Evolutionary conservation across 2,329 filamentous ascomycete species (phyloP).

Genomic region (Exserohilum rostratum): DNA sequence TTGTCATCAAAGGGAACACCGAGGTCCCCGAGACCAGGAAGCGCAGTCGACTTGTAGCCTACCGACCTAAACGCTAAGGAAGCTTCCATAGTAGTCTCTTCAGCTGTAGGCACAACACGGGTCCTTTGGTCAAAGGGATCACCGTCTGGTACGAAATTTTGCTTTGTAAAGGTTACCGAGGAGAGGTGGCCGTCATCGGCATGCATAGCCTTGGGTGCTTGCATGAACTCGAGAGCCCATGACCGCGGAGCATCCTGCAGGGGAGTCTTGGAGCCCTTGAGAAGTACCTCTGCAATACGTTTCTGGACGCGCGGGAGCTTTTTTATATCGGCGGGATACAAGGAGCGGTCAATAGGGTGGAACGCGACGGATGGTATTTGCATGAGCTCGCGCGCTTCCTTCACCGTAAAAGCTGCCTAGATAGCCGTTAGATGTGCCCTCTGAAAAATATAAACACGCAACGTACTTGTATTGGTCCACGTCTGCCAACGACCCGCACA

Average conservation of each 20-base stretch:
- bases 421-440: background rate
- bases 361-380: conserved; percentile 76
- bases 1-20: conserved; percentile 78
- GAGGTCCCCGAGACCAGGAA: conserved; percentile 75
- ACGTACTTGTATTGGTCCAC: conserved; percentile 82
- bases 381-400: conserved; percentile 88
- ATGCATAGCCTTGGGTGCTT: conserved; percentile 75
- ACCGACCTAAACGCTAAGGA: conserved; percentile 89
- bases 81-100: conserved; percentile 63
- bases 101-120: conserved; percentile 52
- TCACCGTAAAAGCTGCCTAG: conserved; percentile 91
- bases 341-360: conserved; percentile 66
- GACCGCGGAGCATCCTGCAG: conserved; percentile 62
- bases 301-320: conserved; percentile 76
- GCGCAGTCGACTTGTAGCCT: conserved; percentile 82
- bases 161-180: conserved; percentile 70
- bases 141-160: conserved; percentile 41
- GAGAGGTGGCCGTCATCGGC: conserved; percentile 61
- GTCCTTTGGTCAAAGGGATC: conserved; percentile 60
- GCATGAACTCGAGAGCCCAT: conserved; percentile 86
- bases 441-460: background rate
- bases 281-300: conserved; percentile 79
- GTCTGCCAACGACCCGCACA: conserved; percentile 85
- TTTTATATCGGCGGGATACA: conserved; percentile 72
- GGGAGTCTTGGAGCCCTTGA: conserved; percentile 70